Evolutionary conservation across 805 yeast genomes (phyloP).

Genomic region (Yarrowia sp.): DNA sequence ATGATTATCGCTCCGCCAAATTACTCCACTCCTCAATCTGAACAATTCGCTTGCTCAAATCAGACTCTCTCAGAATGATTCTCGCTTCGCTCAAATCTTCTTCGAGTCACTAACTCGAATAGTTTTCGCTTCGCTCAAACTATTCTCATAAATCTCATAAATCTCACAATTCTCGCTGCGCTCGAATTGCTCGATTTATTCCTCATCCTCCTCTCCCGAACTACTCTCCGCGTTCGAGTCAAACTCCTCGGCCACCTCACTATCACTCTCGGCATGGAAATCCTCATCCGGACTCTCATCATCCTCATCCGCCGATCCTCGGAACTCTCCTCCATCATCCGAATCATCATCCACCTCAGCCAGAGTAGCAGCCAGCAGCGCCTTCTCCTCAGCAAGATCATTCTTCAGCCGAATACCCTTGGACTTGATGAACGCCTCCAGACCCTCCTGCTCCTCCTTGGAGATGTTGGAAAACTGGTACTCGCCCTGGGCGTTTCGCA

Average conservation of each 20-base stretch:
- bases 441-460: conserved; percentile 82
- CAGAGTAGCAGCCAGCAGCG: conserved; percentile 76
- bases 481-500: conserved; percentile 69
- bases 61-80: too few species aligned
- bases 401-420: conserved; percentile 83
- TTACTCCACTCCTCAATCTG: too few species aligned
- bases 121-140: too few species aligned
- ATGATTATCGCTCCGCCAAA: too few species aligned
- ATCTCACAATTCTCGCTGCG: not conserved
- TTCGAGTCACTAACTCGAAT: too few species aligned
- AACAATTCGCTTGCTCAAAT: too few species aligned
- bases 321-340: conserved; percentile 60
- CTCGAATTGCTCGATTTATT: conserved; percentile 1
- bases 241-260: conserved; percentile 84
- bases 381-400: conserved; percentile 88
- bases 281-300: conserved; percentile 80
- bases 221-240: conserved; percentile 65
- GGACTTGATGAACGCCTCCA: conserved; percentile 77
- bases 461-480: conserved; percentile 89
- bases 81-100: too few species aligned
- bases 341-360: conserved; percentile 58
- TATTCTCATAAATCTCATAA: too few species aligned
- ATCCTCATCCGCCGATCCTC: conserved; percentile 79
- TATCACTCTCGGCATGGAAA: conserved; percentile 65
- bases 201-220: conserved; percentile 45